Evolutionary conservation across 1,284 basidiomycete genomes (phyloP), one percentile per base, ranked within the genome.

Genomic region (Malassezia yamatoensis): DNA sequence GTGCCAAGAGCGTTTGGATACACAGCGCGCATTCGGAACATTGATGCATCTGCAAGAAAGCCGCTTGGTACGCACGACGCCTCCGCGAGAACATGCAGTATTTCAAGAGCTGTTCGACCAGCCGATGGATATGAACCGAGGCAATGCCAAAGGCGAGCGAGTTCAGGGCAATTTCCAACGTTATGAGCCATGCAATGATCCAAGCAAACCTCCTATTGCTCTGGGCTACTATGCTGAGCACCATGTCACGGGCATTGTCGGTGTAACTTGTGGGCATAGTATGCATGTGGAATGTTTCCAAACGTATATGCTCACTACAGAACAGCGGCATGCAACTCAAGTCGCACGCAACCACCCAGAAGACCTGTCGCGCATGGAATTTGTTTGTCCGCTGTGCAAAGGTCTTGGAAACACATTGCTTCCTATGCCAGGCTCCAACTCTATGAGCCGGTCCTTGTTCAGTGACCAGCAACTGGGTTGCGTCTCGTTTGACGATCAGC

Each of bases 311-410:
- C 77, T 82, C 3, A 90, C 89, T 15, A 86, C 94, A 51, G 83
- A 89, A 53, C 85, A 86, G 62, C 83, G 93, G 15, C 94, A 98
- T 74, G 83, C 86, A 5, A 80, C 85, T 0, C 93, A 98, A 68
- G 84, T 88, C 3, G 89, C 90, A 7, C 81, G 94, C 34, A 91
- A 93, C 65, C 93, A 96, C 68, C 93, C 94, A 0, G 93, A 98
- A 74, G 88, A 85, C 68, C 86, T 91, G 33, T 83, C 85, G 16
- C 81, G 94, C 41, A 87, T 87, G 72, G 94, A 99, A 75, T 98
- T 86, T 77, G 88, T 96, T 51, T 98, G 94, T 68, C 94, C 94
- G 0, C 77, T 99, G n/a, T 99, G 94, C 80, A 98, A 98, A 78
- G 90, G 87, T 64, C 79, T 98, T 0, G 91, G 93, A 10, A 99